phyloP scores from a whole-genome alignment of 2,329 filamentous ascomycete genomes.

The Colletotrichum kahawae region DNA sequence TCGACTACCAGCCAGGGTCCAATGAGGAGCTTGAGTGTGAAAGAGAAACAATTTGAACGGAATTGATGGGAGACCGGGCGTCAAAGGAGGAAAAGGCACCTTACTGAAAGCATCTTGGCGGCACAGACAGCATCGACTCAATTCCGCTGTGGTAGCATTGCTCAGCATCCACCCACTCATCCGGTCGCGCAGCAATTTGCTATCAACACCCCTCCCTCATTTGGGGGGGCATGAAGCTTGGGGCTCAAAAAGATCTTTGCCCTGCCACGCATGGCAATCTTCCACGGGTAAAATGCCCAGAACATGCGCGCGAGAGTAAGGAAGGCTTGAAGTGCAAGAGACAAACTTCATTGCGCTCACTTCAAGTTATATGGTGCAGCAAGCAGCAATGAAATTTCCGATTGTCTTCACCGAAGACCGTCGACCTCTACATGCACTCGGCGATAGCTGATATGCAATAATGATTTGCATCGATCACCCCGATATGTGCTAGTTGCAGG shows the following conservation, averaged over 20 bases:
- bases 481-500: background rate
- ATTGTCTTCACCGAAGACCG: background rate
- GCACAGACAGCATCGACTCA: background rate
- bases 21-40: background rate
- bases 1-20: background rate
- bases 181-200: background rate
- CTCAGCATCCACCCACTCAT: background rate
- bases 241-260: background rate
- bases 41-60: background rate
- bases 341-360: background rate
- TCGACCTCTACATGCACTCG: background rate
- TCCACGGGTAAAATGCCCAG: background rate
- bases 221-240: background rate
- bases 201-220: constrained; percentile 2
- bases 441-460: background rate
- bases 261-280: background rate
- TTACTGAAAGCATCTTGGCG: background rate
- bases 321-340: background rate
- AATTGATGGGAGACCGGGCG: background rate
- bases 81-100: background rate
- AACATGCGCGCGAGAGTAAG: background rate
- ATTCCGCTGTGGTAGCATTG: background rate
- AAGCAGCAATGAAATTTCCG: background rate
- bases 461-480: background rate
- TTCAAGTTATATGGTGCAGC: background rate